Evolutionary conservation across 2,329 filamentous ascomycete genomes (phyloP).

Genomic region (Colletotrichum theobromicola): DNA sequence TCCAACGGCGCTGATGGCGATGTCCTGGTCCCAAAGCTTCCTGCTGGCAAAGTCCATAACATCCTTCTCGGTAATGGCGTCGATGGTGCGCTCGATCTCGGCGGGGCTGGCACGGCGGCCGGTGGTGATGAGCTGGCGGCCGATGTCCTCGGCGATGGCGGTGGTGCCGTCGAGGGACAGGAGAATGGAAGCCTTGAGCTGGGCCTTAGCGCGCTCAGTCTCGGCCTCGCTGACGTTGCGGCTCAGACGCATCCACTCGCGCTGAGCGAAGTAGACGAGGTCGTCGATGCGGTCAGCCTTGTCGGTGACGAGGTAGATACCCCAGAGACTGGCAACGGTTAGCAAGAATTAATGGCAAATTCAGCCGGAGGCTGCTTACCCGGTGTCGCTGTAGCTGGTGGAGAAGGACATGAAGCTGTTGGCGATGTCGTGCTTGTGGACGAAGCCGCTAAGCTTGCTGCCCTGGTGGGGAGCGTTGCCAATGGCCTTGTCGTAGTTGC

Average conservation of each 20-base stretch:
- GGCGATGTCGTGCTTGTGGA: slow-evolving; percentile 93
- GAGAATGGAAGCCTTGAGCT: slow-evolving; percentile 98
- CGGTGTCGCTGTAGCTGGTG: slow-evolving; percentile 98
- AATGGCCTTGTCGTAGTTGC: slow-evolving; percentile 99
- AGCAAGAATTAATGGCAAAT: slow-evolving; percentile 24
- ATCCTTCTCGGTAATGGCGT: slow-evolving; percentile 90
- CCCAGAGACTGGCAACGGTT: slow-evolving; percentile 79
- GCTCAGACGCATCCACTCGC: slow-evolving; percentile 96
- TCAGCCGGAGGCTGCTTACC: slow-evolving; percentile 63
- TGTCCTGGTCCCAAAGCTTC: slow-evolving; percentile 97
- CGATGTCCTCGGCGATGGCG: slow-evolving; percentile 96
- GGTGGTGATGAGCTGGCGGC: slow-evolving; percentile 97
- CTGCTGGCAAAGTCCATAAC: slow-evolving; percentile 95
- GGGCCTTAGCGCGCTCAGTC: slow-evolving; percentile 97
- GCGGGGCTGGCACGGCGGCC: slow-evolving; percentile 88
- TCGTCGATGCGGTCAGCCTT: slow-evolving; percentile 88
- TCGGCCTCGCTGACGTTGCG: slow-evolving; percentile 87
- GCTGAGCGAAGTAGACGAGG: slow-evolving; percentile 96
- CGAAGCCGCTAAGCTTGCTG: slow-evolving; percentile 95
- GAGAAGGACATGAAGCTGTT: slow-evolving; percentile 99
- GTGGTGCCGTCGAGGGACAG: slow-evolving; percentile 97
- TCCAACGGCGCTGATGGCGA: slow-evolving; percentile 92
- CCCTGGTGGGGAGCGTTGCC: slow-evolving; percentile 97
- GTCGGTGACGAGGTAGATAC: slow-evolving; percentile 97
- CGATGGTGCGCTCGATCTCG: slow-evolving; percentile 93